Conservation (phyloP, 257 asterid species). For the Coffea canephora region DNA sequence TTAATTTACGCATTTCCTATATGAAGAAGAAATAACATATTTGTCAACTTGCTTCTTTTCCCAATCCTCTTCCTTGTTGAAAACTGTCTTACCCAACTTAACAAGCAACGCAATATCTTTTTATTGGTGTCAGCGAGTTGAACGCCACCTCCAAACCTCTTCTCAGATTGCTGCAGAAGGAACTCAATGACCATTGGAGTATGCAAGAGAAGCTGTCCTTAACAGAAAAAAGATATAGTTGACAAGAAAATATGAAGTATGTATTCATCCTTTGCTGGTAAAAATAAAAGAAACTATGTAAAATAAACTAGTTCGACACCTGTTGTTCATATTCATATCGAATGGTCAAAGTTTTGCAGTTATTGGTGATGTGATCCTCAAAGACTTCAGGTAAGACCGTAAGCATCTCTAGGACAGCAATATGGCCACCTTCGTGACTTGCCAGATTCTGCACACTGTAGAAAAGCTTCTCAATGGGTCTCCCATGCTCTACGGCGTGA, state of each 20-base stretch:
- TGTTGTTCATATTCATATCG: constrained; percentile 71
- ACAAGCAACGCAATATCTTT: constrained; percentile 80
- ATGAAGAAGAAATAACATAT: too few species aligned
- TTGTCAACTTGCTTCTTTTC: not conserved
- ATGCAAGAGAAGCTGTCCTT: constrained; percentile 76
- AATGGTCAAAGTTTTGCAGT: constrained; percentile 44
- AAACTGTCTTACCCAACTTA: constrained; percentile 77
- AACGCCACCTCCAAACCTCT: constrained; percentile 38
- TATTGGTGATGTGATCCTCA: constrained; percentile 63
- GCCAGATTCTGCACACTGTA: constrained; percentile 69
- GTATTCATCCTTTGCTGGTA: constrained; percentile 27
- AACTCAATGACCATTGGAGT: constrained; percentile 78
- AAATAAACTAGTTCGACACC: constrained; percentile 36
- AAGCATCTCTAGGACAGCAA: constrained; percentile 73
- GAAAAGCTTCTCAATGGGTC: constrained; percentile 76
- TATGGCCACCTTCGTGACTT: constrained; percentile 60
- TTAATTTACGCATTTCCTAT: too few species aligned
- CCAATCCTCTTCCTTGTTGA: not conserved
- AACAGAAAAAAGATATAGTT: constrained; percentile 29
- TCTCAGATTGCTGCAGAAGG: constrained; percentile 65
- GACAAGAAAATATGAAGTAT: constrained; percentile 28
- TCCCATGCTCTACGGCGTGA: constrained; percentile 71
- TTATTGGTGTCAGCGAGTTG: constrained; percentile 57
- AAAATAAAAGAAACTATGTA: not conserved
- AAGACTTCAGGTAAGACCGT: constrained; percentile 86